Percentiles rank a stretch among this genome's conserved stretches.
These are phyloP conservation scores for Magnolia kwangsiensis DNA, from an alignment of 164 flowering plant genomes.

Conservation along the genomic window DNA sequence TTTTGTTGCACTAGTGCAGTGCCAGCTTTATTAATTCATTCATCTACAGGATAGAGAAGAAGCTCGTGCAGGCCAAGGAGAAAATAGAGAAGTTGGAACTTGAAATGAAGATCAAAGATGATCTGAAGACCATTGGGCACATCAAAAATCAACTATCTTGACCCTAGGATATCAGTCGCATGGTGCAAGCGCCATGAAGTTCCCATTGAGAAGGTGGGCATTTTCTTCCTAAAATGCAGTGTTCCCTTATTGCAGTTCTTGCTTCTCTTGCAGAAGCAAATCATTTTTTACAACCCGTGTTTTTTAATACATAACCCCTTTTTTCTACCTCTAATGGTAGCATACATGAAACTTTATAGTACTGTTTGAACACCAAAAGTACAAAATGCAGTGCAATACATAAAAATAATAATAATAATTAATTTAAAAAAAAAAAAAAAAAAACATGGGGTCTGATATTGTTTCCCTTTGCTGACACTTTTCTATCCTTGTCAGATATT, in stretches of 20 bases:
- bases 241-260: background rate
- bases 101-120: conserved; percentile 77
- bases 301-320: background rate
- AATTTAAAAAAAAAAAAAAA: no score
- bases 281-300: background rate
- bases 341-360: no score
- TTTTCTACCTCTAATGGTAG: background rate
- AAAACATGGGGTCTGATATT: background rate
- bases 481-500: conserved; percentile 49
- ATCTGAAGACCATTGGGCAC: conserved; percentile 87
- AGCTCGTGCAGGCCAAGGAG: conserved; percentile 59
- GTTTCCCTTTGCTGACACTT: background rate
- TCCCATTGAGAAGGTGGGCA: conserved; percentile 91
- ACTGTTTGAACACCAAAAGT: no score
- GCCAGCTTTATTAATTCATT: no score
- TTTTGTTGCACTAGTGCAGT: no score
- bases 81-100: conserved; percentile 83
- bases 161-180: conserved; percentile 95
- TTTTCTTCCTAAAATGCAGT: background rate
- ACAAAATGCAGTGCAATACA: no score
- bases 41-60: conserved; percentile 60
- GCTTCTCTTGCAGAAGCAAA: no score
- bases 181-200: conserved; percentile 99
- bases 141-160: conserved; percentile 91
- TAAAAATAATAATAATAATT: no score